Base-by-base conservation (phyloP, 306 rosid genomes). In the Quercus aquifolioides region DNA sequence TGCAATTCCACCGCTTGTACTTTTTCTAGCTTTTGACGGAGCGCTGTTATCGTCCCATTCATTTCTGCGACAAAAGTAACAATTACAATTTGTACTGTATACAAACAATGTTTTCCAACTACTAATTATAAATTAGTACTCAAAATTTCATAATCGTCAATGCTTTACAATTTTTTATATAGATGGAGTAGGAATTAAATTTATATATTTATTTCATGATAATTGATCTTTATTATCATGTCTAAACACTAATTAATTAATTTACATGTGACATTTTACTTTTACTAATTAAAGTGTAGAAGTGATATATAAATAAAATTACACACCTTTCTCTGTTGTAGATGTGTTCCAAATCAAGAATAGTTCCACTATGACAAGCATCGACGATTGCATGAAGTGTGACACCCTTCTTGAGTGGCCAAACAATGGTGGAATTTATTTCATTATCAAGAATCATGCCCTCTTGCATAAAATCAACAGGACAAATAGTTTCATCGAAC, bases 341-440 rank as follows among this genome's bases (percentile, higher is more conserved):
- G 15, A 87, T 85, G 41, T 83, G 26, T 12, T 74, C 26, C 1
- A 94, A 90, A 82, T 94, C 98, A 67, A 92, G 98, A 63, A 92
- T 82, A 0, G 98, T 92, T 82, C 97, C 97, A 69, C 97, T 92
- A 8, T 92, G 94, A 76, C 97, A 91, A 51, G 98, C 90, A 83
- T 94, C 98, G 19, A 92, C 92, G 5, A 94, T 90, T 73, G 92
- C 94, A 63, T 89, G 97, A 63, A 94, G 94, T 4, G 57, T 91
- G 79, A 91, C 97, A 21, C 88, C 93, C 1, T 74, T 6, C 79
- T 78, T 69, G 63, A 94, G 98, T 18, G 98, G 98, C 84, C 84
- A 71, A 78, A 92, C 98, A 78, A 92, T 83, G 78, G 85, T 83
- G 31, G 84, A 68, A 28, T 94, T 90, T 20, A 92, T 80, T 35